Base-by-base conservation (phyloP, 176 grass and related monocot genomes). In the Musa schizocarpa region DNA sequence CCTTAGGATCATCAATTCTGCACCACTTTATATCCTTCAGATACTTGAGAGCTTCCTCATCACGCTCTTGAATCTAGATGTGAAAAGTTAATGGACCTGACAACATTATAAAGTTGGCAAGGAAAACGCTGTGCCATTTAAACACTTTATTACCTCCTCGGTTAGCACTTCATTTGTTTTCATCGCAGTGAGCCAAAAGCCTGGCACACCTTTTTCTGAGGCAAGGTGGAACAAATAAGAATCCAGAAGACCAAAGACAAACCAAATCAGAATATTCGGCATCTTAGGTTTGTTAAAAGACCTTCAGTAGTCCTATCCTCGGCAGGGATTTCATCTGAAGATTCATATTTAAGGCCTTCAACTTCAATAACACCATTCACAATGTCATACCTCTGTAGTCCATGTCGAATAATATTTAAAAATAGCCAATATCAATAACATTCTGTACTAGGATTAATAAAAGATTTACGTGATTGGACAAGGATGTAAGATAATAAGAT, bases 1-100 rank as follows among this genome's bases (percentile, higher is more conserved):
- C 74, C 74, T 77, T 77, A 14, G 59, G 74, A 51, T 77, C 11
- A 16, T 77, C 74, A 77, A 64, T 77, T 77, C 74, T 77, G 59
- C 48, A 25, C 74, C 74, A 77, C 21, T 77, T 77, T 14, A 77
- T 77, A 77, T 77, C 74, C 48, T 65, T 64, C 12, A 77, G 74
- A 64, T 77, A 77, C 49, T 77, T 77, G 17, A 77, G 49, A 16
- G 74, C 74, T 77, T 59, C 74, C 49, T 65, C 74, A 65, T 77
- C 74, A 53, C 74, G 59, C 49, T 77, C 74, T 77, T 63, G 57
- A 24, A 77, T 65, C 74, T 77, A 57, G 0, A 23, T 55, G 48
- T 65, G 13, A 22, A 3, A 53, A 52, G 2, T 11, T 20, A 54
- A 73, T 67, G 25, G 1, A 49, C 21, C 49, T 13, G 17, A 49